Percentiles rank a stretch among this genome's conserved stretches.
These are phyloP conservation scores for Eutrema salsugineum DNA, from an alignment of 441 rosid genomes.

Conservation along the genomic window DNA sequence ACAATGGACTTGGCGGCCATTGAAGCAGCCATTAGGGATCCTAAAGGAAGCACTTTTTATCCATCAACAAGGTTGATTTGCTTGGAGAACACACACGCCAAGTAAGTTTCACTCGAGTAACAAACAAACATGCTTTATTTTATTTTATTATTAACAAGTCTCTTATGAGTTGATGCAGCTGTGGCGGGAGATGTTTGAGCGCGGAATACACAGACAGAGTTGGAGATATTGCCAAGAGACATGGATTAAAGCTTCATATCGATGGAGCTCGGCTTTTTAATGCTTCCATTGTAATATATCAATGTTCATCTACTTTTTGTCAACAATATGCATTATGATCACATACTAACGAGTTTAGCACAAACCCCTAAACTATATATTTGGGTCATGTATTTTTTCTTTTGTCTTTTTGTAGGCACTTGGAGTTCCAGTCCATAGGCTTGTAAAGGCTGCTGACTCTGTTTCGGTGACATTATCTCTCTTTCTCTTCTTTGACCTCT, in stretches of 20 bases:
- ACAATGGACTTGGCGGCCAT: slow-evolving; percentile 72
- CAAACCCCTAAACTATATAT: not conserved
- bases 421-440: slow-evolving; percentile 77
- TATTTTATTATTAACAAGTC: not conserved
- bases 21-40: slow-evolving; percentile 86
- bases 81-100: slow-evolving; percentile 92
- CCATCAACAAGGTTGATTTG: slow-evolving; percentile 91
- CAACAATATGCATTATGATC: not conserved
- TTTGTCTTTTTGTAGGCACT: slow-evolving; percentile 53
- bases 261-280: slow-evolving; percentile 96
- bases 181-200: slow-evolving; percentile 83
- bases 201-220: slow-evolving; percentile 69
- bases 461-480: slow-evolving; percentile 43
- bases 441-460: slow-evolving; percentile 82
- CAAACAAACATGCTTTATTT: not conserved
- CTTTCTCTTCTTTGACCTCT: not conserved
- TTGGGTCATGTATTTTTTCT: no score
- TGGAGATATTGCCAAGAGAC: slow-evolving; percentile 78
- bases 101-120: slow-evolving; percentile 38
- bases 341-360: no score
- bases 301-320: not conserved
- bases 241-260: slow-evolving; percentile 88
- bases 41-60: slow-evolving; percentile 59
- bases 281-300: slow-evolving; percentile 72
- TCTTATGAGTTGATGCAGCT: slow-evolving; percentile 39